Percentiles rank a stretch among this genome's conserved stretches.
Conservation (phyloP, 805 yeast genomes). For the Grigorovia yakushimaensis region DNA sequence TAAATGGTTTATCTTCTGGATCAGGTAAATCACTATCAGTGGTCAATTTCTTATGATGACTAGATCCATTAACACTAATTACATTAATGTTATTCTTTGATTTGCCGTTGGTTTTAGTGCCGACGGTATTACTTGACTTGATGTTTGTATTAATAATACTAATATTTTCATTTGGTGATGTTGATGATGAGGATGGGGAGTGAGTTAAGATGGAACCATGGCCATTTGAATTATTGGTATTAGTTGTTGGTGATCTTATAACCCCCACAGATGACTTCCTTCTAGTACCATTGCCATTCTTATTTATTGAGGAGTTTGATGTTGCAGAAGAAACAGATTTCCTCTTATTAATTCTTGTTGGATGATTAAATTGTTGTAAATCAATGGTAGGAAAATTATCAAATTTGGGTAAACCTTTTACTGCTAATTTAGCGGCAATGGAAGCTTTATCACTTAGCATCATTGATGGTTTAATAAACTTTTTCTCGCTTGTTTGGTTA, state of each 20-base stretch:
- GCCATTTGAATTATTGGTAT: background rate
- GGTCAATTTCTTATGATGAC: background rate
- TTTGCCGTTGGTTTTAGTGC: background rate
- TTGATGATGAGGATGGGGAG: background rate
- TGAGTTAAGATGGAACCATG: background rate
- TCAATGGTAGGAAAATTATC: constrained; percentile 10
- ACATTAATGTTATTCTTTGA: background rate
- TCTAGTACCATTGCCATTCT: constrained; percentile 2
- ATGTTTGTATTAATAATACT: background rate
- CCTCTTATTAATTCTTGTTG: constrained; percentile 8
- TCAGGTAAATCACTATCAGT: background rate
- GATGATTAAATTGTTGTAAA: constrained; percentile 6
- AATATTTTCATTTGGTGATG: background rate
- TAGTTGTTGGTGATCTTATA: constrained; percentile 2
- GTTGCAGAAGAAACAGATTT: constrained; percentile 5
- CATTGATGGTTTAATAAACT: constrained; percentile 25
- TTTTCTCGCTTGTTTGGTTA: constrained; percentile 1
- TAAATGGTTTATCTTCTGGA: constrained; percentile 27
- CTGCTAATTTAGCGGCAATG: constrained; percentile 20
- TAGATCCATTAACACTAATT: too few species aligned
- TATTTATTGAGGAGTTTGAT: background rate
- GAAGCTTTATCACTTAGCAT: constrained; percentile 22
- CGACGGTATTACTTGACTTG: background rate
- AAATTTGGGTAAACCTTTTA: constrained; percentile 11
- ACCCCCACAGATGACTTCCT: constrained; percentile 9